phyloP scores from a whole-genome alignment of 2,329 filamentous ascomycete species.

The Aspergillus sp. region DNA sequence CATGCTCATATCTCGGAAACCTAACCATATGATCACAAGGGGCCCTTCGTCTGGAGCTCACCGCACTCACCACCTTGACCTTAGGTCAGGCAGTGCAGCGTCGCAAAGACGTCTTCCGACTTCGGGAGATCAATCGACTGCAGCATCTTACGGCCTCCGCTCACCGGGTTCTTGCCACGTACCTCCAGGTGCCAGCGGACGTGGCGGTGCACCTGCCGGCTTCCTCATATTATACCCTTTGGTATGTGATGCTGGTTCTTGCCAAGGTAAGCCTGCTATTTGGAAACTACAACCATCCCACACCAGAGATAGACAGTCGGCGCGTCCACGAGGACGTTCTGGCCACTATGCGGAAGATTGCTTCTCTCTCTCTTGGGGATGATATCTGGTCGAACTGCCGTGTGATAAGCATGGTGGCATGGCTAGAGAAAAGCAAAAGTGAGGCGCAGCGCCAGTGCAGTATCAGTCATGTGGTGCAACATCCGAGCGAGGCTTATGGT shows the following conservation, averaged over 20 bases:
- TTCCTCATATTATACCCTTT: slow-evolving; percentile 11
- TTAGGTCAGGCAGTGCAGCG: slow-evolving; percentile 13
- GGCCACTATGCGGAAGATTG: slow-evolving; percentile 1
- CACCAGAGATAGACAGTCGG: background rate
- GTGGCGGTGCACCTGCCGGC: slow-evolving; percentile 7
- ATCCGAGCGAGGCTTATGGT: background rate
- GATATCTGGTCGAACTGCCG: slow-evolving; percentile 11
- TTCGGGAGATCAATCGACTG: slow-evolving; percentile 5
- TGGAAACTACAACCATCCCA: background rate
- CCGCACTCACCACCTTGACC: slow-evolving; percentile 1
- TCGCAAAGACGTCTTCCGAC: slow-evolving; percentile 1
- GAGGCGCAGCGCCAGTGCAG: background rate
- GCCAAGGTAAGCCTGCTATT: slow-evolving; percentile 14
- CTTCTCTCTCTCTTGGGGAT: background rate
- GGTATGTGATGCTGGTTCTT: slow-evolving; percentile 14
- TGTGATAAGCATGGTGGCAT: slow-evolving; percentile 7
- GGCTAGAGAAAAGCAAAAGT: slow-evolving; percentile 10
- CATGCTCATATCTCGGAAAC: too few species aligned
- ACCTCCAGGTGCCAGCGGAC: background rate
- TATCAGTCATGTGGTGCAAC: background rate
- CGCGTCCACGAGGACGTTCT: background rate
- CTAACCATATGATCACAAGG: background rate
- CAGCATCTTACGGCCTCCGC: slow-evolving; percentile 4
- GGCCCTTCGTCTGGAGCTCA: slow-evolving; percentile 9
- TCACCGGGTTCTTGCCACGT: slow-evolving; percentile 5